Evolutionary conservation across 2,329 filamentous ascomycete species (phyloP).

Genomic region (Fusarium robinianum): DNA sequence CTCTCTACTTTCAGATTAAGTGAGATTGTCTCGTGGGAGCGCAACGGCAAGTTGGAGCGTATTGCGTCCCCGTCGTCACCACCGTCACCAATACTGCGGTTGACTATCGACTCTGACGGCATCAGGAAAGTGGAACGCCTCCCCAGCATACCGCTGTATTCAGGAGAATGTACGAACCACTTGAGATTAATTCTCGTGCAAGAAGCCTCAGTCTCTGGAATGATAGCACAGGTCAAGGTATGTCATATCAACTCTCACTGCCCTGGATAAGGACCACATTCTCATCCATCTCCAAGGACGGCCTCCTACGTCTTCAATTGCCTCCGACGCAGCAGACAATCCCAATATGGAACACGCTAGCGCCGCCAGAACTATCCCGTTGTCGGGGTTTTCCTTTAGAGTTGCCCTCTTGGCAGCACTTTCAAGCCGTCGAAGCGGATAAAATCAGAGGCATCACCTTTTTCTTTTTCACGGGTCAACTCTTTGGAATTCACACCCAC

Average conservation of each 20-base stretch:
- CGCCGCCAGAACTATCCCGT: neutral
- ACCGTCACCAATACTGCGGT: neutral
- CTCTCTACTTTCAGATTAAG: neutral
- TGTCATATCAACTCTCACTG: no score
- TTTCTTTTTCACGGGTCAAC: neutral
- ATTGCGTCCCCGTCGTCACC: neutral
- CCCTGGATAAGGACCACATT: no score
- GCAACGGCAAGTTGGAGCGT: neutral
- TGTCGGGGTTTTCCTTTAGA: neutral
- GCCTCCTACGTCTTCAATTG: neutral
- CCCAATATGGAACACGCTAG: slow-evolving; percentile 3
- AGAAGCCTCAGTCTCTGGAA: neutral
- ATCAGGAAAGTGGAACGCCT: neutral
- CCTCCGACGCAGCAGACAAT: neutral
- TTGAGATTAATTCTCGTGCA: neutral
- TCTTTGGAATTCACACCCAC: neutral
- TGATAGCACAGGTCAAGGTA: neutral
- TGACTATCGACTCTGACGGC: neutral
- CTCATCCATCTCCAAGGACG: neutral
- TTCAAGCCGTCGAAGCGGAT: neutral
- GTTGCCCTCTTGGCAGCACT: neutral
- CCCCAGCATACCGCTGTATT: neutral
- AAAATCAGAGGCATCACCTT: slow-evolving; percentile 1
- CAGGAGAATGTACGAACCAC: neutral
- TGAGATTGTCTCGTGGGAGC: neutral